These are phyloP conservation scores for Trichosporon sp. DNA, from an alignment of 1,284 basidiomycete genomes.

Conservation along the genomic window DNA sequence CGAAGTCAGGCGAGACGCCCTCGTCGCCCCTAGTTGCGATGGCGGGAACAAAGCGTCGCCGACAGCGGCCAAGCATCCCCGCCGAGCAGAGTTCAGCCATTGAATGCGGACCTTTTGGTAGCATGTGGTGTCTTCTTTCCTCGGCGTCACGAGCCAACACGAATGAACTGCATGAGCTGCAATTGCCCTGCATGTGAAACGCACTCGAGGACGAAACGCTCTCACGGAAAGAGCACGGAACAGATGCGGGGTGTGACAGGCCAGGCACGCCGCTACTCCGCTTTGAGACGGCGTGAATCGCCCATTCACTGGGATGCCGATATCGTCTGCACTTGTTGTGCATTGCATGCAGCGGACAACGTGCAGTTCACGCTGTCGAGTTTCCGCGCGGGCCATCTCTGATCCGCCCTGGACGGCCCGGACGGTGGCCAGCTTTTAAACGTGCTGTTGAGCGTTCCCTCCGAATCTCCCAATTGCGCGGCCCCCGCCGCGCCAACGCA, in stretches of 20 bases:
- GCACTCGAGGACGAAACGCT: constrained; percentile 2
- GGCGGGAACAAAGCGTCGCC: no score
- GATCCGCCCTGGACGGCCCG: neutral
- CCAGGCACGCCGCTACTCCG: neutral
- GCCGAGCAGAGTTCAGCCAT: neutral
- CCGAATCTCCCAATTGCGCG: neutral
- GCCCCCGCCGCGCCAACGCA: no score
- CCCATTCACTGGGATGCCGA: neutral
- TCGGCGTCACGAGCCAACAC: neutral
- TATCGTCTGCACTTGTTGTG: neutral
- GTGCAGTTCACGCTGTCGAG: neutral
- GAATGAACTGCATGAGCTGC: no score
- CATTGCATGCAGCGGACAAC: neutral
- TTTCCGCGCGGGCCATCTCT: neutral
- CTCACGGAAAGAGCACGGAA: neutral
- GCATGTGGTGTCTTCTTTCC: neutral
- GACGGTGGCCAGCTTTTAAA: no score
- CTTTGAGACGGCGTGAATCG: no score
- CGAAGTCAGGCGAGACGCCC: no score
- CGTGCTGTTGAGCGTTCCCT: no score
- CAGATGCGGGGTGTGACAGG: neutral
- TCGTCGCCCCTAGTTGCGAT: no score
- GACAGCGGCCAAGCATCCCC: neutral
- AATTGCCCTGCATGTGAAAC: neutral
- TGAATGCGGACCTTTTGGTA: neutral